phyloP scores from a whole-genome alignment of 2,329 filamentous ascomycete genomes.

The Amesomyces nigricolor region DNA sequence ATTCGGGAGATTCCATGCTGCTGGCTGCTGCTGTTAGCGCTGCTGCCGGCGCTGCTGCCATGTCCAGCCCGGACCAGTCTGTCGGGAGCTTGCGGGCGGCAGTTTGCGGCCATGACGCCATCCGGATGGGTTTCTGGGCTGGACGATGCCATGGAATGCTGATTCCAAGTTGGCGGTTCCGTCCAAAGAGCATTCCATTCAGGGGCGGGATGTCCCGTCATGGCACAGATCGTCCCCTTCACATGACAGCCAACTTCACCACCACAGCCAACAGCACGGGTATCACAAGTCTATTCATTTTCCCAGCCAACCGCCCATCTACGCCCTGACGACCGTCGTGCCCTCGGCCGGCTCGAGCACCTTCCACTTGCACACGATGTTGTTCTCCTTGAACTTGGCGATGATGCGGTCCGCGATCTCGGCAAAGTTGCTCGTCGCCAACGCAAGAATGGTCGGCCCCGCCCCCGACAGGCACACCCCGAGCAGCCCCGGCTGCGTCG shows the following conservation, averaged over 20 bases:
- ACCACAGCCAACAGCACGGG: not conserved
- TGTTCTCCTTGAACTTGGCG: conserved; percentile 62
- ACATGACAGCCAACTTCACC: not conserved
- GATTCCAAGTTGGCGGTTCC: not conserved
- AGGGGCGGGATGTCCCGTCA: not conserved
- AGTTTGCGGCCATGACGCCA: not conserved
- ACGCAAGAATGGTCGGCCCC: conserved; percentile 87
- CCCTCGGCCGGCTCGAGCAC: conserved; percentile 83
- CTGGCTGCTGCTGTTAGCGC: no score
- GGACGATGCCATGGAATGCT: not conserved
- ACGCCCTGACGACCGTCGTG: conserved; percentile 19
- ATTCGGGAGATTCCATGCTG: not conserved
- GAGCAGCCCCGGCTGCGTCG: conserved; percentile 78
- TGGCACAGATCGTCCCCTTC: not conserved
- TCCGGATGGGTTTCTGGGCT: not conserved
- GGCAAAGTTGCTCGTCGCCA: conserved; percentile 86
- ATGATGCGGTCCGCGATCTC: conserved; percentile 78
- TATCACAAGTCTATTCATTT: conserved; percentile 19
- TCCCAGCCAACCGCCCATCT: not conserved
- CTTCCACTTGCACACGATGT: conserved; percentile 79
- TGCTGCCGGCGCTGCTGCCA: no score
- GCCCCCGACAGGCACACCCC: conserved; percentile 94
- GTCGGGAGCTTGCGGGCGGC: not conserved
- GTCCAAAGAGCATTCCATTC: not conserved
- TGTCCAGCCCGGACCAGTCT: not conserved